Conservation (phyloP, 2,329 filamentous ascomycete genomes). For the Xylaria hypoxylon region DNA sequence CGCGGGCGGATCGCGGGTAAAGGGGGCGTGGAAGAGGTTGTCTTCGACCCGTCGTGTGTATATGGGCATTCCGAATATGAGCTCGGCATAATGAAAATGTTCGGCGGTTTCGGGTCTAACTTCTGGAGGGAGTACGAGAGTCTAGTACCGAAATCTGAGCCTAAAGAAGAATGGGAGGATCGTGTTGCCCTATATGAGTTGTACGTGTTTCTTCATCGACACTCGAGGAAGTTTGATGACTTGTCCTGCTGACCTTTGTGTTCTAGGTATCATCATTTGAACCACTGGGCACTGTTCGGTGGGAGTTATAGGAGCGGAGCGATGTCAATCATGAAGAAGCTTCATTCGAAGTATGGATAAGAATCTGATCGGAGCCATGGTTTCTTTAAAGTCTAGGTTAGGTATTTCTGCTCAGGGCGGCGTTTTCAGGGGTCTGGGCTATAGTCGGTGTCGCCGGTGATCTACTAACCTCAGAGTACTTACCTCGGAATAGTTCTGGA, state of each 20-base stretch:
- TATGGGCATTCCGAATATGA: constrained; percentile 93
- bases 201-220: constrained; percentile 60
- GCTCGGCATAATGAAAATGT: constrained; percentile 95
- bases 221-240: not conserved
- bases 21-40: constrained; percentile 74
- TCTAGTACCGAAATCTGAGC: constrained; percentile 82
- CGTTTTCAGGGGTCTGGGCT: not conserved
- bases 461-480: not conserved
- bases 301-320: constrained; percentile 81
- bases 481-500: not conserved
- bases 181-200: constrained; percentile 84
- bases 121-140: constrained; percentile 84
- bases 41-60: constrained; percentile 83
- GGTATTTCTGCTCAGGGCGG: not conserved
- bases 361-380: not conserved
- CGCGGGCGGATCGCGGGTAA: constrained; percentile 68
- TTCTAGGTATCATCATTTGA: constrained; percentile 84
- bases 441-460: not conserved
- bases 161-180: constrained; percentile 85
- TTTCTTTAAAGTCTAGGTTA: not conserved
- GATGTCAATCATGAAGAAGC: constrained; percentile 79
- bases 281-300: constrained; percentile 88
- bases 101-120: constrained; percentile 80
- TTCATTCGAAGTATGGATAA: constrained; percentile 77
- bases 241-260: constrained; percentile 19